Conservation (phyloP, 1,284 basidiomycete genomes). For the Quambalaria eucalypti region DNA sequence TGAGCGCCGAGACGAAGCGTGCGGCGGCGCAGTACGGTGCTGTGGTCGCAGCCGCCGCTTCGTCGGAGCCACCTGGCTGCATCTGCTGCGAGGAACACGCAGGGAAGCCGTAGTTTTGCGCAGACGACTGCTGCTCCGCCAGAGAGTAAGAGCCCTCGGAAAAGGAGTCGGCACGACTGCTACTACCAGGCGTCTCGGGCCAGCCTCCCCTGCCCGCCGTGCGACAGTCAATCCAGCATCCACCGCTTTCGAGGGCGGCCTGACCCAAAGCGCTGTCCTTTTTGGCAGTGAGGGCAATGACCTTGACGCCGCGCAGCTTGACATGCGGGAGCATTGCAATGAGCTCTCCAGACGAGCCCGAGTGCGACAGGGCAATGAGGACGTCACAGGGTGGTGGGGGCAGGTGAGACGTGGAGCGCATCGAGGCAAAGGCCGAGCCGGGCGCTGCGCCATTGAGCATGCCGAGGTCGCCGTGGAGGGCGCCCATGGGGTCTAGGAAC, state of each 20-base stretch:
- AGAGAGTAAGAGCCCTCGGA: too few relatives aligned
- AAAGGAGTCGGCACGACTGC: too few relatives aligned
- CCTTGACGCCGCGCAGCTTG: slow-evolving; percentile 34
- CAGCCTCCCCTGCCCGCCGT: slow-evolving; percentile 9
- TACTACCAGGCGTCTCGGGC: neutral
- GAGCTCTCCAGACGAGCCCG: slow-evolving; percentile 47
- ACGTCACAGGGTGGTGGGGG: slow-evolving; percentile 41
- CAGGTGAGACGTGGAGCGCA: neutral
- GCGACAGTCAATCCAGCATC: slow-evolving; percentile 43
- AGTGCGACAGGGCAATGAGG: slow-evolving; percentile 47
- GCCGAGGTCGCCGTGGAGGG: slow-evolving; percentile 49
- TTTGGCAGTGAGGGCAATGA: slow-evolving; percentile 46
- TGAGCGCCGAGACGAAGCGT: neutral
- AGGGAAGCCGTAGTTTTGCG: neutral
- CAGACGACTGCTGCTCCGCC: neutral
- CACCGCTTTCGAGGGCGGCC: slow-evolving; percentile 20
- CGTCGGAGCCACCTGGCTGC: too few relatives aligned
- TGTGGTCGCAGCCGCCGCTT: neutral
- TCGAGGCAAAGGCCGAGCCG: neutral
- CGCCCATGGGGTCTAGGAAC: slow-evolving; percentile 48
- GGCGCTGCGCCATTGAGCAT: slow-evolving; percentile 15
- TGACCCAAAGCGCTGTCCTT: slow-evolving; percentile 39
- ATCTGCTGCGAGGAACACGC: neutral
- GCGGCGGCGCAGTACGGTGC: too few relatives aligned
- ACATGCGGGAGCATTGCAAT: slow-evolving; percentile 44